Percentiles rank a stretch among this genome's conserved stretches.
phyloP scores from a whole-genome alignment of 2,329 filamentous ascomycete genomes.

The Acephala macrosclerotiorum region DNA sequence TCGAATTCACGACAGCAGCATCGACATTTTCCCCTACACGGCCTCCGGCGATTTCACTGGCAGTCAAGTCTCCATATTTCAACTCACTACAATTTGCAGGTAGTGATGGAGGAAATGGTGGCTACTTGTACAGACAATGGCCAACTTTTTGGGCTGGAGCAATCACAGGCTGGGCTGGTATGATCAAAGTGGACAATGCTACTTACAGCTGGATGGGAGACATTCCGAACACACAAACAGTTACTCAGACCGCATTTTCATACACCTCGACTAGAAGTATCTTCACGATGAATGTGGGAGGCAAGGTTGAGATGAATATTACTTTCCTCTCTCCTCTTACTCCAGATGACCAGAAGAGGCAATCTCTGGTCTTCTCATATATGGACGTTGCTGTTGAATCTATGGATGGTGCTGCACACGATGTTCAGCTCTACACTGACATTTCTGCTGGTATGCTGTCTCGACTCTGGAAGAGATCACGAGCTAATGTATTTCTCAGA shows the following conservation, averaged over 20 bases:
- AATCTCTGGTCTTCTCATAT: slow-evolving; percentile 76
- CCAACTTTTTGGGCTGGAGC: slow-evolving; percentile 70
- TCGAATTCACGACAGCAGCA: slow-evolving; percentile 18
- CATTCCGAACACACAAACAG: slow-evolving; percentile 53
- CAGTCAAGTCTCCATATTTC: slow-evolving; percentile 78
- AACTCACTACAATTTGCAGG: slow-evolving; percentile 73
- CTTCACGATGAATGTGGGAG: slow-evolving; percentile 71
- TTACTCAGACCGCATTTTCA: slow-evolving; percentile 67
- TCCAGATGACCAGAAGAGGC: slow-evolving; percentile 68
- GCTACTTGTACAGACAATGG: slow-evolving; percentile 74
- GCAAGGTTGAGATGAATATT: slow-evolving; percentile 68
- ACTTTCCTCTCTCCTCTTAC: slow-evolving; percentile 77
- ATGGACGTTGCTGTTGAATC: slow-evolving; percentile 69
- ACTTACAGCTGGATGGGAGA: slow-evolving; percentile 74
- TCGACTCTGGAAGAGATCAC: background rate
- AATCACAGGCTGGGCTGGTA: slow-evolving; percentile 70
- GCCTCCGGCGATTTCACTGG: slow-evolving; percentile 74
- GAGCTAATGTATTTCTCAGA: slow-evolving; percentile 54
- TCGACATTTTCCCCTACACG: slow-evolving; percentile 70
- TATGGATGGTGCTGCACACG: slow-evolving; percentile 66
- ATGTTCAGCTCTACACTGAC: slow-evolving; percentile 76
- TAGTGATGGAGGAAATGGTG: slow-evolving; percentile 67
- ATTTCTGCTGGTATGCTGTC: slow-evolving; percentile 67
- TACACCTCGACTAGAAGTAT: slow-evolving; percentile 78
- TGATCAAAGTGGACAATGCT: slow-evolving; percentile 71